Evolutionary conservation across 192 early-diverging fungal species (phyloP).

Genomic region (Mortierella antarctica): DNA sequence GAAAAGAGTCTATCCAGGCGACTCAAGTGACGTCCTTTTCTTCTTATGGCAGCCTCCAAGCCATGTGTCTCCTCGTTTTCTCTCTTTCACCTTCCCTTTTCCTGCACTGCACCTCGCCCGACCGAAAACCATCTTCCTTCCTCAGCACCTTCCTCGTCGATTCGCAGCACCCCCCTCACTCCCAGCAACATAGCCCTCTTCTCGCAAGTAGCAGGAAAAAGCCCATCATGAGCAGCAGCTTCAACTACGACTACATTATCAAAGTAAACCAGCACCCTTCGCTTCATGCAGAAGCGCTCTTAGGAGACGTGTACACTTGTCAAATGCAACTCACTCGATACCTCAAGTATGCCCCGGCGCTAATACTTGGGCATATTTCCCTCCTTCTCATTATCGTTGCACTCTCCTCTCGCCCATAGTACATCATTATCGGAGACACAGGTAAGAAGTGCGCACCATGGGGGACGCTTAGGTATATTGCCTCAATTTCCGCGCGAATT

Average conservation of each 20-base stretch:
- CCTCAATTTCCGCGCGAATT: neutral
- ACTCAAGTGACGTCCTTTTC: constrained; percentile 22
- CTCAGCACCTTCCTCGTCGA: neutral
- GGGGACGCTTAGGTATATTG: neutral
- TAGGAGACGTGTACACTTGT: neutral
- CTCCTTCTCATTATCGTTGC: neutral
- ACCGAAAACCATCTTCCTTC: neutral
- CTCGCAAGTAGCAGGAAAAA: neutral
- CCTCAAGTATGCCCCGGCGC: too few relatives aligned
- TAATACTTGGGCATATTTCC: neutral
- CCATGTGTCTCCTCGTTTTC: neutral
- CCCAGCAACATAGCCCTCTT: neutral
- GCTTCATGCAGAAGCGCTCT: neutral
- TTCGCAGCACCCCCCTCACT: neutral
- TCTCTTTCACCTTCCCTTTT: neutral
- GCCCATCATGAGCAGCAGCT: constrained; percentile 55
- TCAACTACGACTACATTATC: constrained; percentile 71
- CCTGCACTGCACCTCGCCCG: neutral
- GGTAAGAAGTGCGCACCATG: constrained; percentile 51
- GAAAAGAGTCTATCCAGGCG: neutral
- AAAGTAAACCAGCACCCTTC: constrained; percentile 56
- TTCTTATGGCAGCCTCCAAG: neutral
- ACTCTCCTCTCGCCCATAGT: constrained; percentile 55
- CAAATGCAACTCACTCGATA: neutral
- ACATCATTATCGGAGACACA: constrained; percentile 88